A percentile compares a stretch with the other conserved stretches of the same genome.
Conservation (phyloP, 2,329 filamentous ascomycete species). For the Phaeoacremonium minimum region DNA sequence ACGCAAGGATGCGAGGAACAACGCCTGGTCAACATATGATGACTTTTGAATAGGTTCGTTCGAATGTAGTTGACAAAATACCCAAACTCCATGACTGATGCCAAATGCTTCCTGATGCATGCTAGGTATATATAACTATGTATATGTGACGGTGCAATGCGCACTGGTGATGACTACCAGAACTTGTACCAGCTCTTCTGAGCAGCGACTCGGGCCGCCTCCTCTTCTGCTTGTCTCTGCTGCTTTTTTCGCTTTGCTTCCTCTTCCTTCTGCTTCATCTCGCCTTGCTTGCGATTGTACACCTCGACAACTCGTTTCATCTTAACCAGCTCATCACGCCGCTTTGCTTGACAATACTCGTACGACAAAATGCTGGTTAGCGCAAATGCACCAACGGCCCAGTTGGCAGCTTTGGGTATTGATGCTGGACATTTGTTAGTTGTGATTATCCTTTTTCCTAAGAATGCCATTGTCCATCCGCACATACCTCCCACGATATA, state of each 20-base stretch:
- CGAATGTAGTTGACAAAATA: not conserved
- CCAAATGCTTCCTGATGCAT: no score
- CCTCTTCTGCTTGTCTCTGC: constrained; percentile 26
- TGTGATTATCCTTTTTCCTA: no score
- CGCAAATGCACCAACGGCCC: constrained; percentile 77
- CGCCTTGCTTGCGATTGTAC: constrained; percentile 67
- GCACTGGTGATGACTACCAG: constrained; percentile 34
- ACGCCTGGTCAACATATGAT: no score
- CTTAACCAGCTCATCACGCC: constrained; percentile 70
- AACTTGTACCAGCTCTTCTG: constrained; percentile 50
- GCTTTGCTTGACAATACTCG: constrained; percentile 77
- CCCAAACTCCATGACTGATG: not conserved
- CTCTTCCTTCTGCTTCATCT: constrained; percentile 49
- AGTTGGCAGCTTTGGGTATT: constrained; percentile 69
- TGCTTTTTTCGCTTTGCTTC: constrained; percentile 28
- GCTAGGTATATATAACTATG: no score
- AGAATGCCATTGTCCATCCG: no score
- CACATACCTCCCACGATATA: constrained; percentile 67
- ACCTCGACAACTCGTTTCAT: constrained; percentile 85
- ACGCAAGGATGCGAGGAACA: no score
- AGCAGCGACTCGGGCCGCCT: constrained; percentile 14
- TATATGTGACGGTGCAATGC: no score
- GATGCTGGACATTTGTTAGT: constrained; percentile 38
- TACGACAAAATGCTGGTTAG: constrained; percentile 67
- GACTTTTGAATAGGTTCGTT: constrained; percentile 1